These are phyloP conservation scores for Nelumbo lutea DNA, from an alignment of 164 flowering plant genomes.

Conservation along the genomic window DNA sequence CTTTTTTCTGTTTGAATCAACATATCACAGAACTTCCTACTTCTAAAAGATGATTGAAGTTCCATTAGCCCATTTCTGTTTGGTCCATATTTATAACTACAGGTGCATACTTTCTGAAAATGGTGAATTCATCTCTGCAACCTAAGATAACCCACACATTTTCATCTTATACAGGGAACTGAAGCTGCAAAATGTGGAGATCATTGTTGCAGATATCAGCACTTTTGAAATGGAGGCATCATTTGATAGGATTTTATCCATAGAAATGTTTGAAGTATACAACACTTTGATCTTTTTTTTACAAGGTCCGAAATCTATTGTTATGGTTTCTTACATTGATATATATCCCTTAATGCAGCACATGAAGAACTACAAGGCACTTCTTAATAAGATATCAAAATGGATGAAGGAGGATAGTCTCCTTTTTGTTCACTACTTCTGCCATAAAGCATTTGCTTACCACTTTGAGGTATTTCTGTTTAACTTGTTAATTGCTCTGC, in stretches of 20 bases:
- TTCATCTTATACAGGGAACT: constrained; percentile 40
- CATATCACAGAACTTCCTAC: too few species aligned
- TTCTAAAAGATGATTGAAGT: too few species aligned
- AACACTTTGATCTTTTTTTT: neutral
- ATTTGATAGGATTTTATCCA: constrained; percentile 75
- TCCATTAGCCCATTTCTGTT: too few species aligned
- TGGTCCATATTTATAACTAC: too few species aligned
- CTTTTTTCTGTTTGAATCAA: too few species aligned
- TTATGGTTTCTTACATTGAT: neutral
- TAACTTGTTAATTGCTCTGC: neutral
- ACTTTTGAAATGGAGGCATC: constrained; percentile 80
- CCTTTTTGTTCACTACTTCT: constrained; percentile 78
- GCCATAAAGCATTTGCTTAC: constrained; percentile 89
- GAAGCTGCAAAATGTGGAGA: constrained; percentile 64
- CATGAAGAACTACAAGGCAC: constrained; percentile 89
- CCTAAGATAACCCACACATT: too few species aligned
- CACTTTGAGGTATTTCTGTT: constrained; percentile 70
- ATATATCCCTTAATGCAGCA: constrained; percentile 39
- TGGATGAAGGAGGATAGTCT: constrained; percentile 89
- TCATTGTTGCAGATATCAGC: constrained; percentile 83
- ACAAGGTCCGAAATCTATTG: neutral
- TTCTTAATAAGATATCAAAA: constrained; percentile 80
- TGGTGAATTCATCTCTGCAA: too few species aligned
- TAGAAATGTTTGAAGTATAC: constrained; percentile 94
- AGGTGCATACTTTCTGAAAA: too few species aligned